A percentile compares a stretch with the other conserved stretches of the same genome.
These are phyloP conservation scores for Calonectria leucothoes DNA, from an alignment of 2,329 filamentous ascomycete genomes.

Conservation along the genomic window DNA sequence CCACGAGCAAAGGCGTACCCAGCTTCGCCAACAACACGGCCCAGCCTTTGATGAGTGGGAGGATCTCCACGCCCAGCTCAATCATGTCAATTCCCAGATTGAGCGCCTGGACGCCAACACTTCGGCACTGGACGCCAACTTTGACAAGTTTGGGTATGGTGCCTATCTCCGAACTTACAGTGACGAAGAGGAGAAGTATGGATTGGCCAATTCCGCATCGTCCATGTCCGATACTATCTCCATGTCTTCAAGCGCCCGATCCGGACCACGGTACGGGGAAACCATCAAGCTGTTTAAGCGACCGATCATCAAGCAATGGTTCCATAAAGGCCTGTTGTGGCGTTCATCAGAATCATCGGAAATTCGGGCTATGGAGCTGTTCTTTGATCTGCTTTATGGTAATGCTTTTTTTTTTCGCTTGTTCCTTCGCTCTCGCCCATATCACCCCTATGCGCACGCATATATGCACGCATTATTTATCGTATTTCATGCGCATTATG, in stretches of 20 bases:
- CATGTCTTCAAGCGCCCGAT: conserved; percentile 32
- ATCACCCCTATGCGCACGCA: no score
- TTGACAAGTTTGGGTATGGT: conserved; percentile 72
- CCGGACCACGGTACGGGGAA: conserved; percentile 47
- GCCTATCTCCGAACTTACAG: conserved; percentile 65
- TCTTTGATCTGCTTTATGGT: conserved; percentile 72
- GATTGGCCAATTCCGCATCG: conserved; percentile 27
- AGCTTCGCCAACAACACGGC: conserved; percentile 61
- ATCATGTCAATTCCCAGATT: conserved; percentile 63
- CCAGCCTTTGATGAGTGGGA: conserved; percentile 68
- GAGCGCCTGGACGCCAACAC: conserved; percentile 65
- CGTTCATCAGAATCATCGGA: conserved; percentile 68
- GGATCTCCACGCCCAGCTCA: conserved; percentile 63
- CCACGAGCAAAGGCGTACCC: conserved; percentile 60
- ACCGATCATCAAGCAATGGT: conserved; percentile 73
- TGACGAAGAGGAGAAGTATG: conserved; percentile 38
- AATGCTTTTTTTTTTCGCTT: no score
- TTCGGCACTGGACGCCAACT: conserved; percentile 69
- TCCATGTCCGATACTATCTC: conserved; percentile 40
- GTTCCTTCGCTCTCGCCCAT: no score
- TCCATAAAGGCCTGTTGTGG: conserved; percentile 74
- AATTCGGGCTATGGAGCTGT: conserved; percentile 73
- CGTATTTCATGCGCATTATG: no score
- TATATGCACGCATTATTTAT: no score
- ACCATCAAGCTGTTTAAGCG: conserved; percentile 68